Base-by-base conservation (phyloP, 257 asterid species). In the Apocynum venetum region DNA sequence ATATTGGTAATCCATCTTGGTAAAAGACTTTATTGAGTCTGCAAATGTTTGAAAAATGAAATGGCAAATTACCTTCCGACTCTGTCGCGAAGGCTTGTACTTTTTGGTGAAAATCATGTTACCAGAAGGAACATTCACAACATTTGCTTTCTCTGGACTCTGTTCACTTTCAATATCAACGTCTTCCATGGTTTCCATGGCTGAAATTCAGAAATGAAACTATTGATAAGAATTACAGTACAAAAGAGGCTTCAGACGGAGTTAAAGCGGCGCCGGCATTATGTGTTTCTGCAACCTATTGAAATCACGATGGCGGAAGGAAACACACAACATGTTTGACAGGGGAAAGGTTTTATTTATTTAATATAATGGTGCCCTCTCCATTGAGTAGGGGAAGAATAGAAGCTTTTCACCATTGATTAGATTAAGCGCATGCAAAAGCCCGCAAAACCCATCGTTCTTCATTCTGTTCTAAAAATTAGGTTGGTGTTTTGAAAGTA, bases 61-160 rank as follows among this genome's bases (percentile, higher is more conserved):
- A 36, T 36, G 47, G 47, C 71, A 36, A 65, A 77, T 25, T 25
- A 25, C 80, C 51, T 43, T 68, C 46, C 13, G 31, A 5, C 9
- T 6, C 12, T 4, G 59, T 13, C 25, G 36, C n/a, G 60, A 20
- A 52, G 70, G 49, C 25, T 6, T 51, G 20, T 69, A 77, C 61
- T 69, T 77, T 46, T 69, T 52, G 5, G 46, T 53, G 48, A 77
- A 53, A 52, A 57, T 67, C 65, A 66, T 41, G 56, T 76, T 73
- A 15, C 35, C 56, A 4, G 15, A 8, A 52, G 68, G 12, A 9
- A 53, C 57, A 3, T 49, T 13, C 43, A n/a, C 46, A 11, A 35
- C 25, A 11, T 38, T 52, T 55, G 14, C 63, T 2, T 38, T 38
- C 25, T 25, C 31, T 25, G 14, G 12, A 8, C 51, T 36, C 8